Percentiles rank a stretch among this genome's conserved stretches.
These are phyloP conservation scores for Elaeis oleifera DNA, from an alignment of 202 grass and related monocot species.

Conservation along the genomic window DNA sequence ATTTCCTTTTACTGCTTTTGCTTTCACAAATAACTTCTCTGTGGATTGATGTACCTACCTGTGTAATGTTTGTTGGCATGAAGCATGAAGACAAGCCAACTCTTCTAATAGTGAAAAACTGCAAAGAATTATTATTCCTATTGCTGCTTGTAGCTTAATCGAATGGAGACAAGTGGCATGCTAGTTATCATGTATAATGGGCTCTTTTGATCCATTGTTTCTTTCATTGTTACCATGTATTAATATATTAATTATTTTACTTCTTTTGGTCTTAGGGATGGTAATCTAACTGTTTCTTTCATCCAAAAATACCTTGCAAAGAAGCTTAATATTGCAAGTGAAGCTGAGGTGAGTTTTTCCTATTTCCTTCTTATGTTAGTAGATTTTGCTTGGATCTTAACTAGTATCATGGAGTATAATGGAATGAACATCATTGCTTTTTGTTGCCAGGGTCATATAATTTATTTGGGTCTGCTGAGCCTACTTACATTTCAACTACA, in stretches of 20 bases:
- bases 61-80: no score
- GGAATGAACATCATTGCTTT: neutral
- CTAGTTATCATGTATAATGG: no score
- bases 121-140: no score
- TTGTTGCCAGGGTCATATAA: neutral
- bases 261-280: constrained; percentile 41
- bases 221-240: neutral
- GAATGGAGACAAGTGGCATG: neutral
- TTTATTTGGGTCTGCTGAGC: neutral
- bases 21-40: no score
- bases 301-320: constrained; percentile 64
- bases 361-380: constrained; percentile 10
- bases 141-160: no score
- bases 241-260: neutral
- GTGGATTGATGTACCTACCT: no score
- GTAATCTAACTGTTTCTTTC: constrained; percentile 43
- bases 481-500: neutral
- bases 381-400: constrained; percentile 7
- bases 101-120: no score
- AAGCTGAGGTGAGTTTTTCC: constrained; percentile 54
- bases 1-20: no score
- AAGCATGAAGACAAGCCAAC: no score
- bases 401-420: no score
- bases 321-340: constrained; percentile 62
- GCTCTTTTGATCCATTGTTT: neutral